A percentile compares a stretch with the other conserved stretches of the same genome.
Evolutionary conservation across 2,329 filamentous ascomycete genomes (phyloP).

Genomic region (Epichloe brachyelytri): DNA sequence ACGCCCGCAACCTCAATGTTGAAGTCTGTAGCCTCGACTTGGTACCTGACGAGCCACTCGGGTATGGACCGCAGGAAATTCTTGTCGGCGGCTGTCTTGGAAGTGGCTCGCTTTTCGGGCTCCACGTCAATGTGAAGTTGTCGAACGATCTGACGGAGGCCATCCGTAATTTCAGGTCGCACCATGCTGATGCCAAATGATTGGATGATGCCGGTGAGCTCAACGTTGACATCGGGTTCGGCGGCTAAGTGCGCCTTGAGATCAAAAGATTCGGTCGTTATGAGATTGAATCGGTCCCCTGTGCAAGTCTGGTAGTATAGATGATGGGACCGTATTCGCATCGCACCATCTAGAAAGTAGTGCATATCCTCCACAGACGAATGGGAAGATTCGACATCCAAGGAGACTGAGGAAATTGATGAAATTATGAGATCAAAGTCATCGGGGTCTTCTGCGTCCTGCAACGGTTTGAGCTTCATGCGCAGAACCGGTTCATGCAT

Average conservation of each 20-base stretch:
- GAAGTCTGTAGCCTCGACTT: constrained; percentile 78
- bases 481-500: constrained; percentile 92
- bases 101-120: constrained; percentile 38
- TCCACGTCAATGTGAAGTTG: constrained; percentile 64
- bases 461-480: constrained; percentile 72
- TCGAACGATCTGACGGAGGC: constrained; percentile 78
- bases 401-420: constrained; percentile 81
- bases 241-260: constrained; percentile 76
- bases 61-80: constrained; percentile 72
- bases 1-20: constrained; percentile 83
- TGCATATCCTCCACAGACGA: constrained; percentile 71
- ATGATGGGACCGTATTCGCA: constrained; percentile 73
- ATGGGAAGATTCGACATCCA: constrained; percentile 94
- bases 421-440: constrained; percentile 95
- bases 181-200: constrained; percentile 85
- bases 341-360: constrained; percentile 72
- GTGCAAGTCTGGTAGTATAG: constrained; percentile 89
- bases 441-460: constrained; percentile 49
- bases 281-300: constrained; percentile 71
- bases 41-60: constrained; percentile 70
- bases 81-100: constrained; percentile 37
- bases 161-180: constrained; percentile 82
- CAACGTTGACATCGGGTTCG: constrained; percentile 72
- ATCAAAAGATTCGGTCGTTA: constrained; percentile 80
- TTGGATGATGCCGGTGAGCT: constrained; percentile 66